Base-by-base conservation (phyloP, 352 stramenopile species). In the Phytophthora macrochlamydospora region DNA sequence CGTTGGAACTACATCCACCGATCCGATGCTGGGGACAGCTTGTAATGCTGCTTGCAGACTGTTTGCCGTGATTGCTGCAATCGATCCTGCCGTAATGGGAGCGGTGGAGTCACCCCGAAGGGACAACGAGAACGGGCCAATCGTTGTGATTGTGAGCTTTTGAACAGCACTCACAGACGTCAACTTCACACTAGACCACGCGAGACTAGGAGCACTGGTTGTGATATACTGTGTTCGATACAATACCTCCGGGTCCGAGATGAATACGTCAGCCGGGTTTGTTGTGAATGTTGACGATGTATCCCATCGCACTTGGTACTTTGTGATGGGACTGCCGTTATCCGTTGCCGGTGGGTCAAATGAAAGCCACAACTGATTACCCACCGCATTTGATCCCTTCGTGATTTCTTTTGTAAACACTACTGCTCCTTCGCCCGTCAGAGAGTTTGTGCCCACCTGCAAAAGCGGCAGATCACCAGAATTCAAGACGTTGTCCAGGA, bases 301-400 rank as follows among this genome's bases (percentile, higher is more conserved):
- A 66, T 91, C 86, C 86, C 86, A 94, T 0, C 76, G 73, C 3
- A 92, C 78, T 18, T 76, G 66, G 46, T 92, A 92, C 44, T 83
- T 88, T 3, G 72, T 78, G 42, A 92, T 88, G 2, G 83, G 82
- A 56, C 67, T 85, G 28, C 86, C 86, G 43, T 87, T 87, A 65
- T 94, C 82, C 0, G 66, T 83, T 56, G 55, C 51, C 2, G 86
- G 83, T 12, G 83, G 80, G 32, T 92, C 78, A 37, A 90, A 94
- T 1, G 83, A 94, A 1, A 94, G 55, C 84, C 84, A 93, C 8
- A 94, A 69, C 59, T 90, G 83, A 37, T 91, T 71, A 0, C 84
- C 86, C 0, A 91, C 81, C 2, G 84, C 84, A 31, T 89, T 89
- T 0, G 86, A 92, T 2, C 87, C 87, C 51, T 91, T 92, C 0